Evolutionary conservation across 108 stramenopile genomes (phyloP).

Genomic region (Nitzschia sp.): DNA sequence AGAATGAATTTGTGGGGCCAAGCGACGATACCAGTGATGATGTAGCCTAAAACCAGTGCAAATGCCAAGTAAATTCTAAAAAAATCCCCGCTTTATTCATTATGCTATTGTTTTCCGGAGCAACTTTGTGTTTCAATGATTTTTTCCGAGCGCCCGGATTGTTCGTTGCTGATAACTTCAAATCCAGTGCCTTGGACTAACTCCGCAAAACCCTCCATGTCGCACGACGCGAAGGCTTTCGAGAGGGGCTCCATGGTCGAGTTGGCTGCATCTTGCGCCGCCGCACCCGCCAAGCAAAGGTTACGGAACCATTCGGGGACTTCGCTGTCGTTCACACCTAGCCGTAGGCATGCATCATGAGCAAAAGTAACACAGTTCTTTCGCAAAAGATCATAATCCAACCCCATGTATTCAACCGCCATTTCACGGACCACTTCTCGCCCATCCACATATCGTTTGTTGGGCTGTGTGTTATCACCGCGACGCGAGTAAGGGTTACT

Average conservation of each 20-base stretch:
- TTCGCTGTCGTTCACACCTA: slow-evolving; percentile 74
- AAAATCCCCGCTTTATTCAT: too few relatives aligned
- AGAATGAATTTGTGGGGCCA: slow-evolving; percentile 19
- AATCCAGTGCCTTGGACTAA: slow-evolving; percentile 9
- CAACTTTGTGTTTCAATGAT: slow-evolving; percentile 5
- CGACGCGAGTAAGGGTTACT: slow-evolving; percentile 16
- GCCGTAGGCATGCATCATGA: slow-evolving; percentile 66
- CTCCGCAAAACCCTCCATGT: slow-evolving; percentile 8
- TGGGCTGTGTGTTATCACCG: background rate
- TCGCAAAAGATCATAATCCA: slow-evolving; percentile 74
- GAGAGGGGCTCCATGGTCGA: slow-evolving; percentile 27
- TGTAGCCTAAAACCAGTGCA: too few relatives aligned
- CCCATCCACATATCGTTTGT: slow-evolving; percentile 46
- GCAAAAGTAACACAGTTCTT: slow-evolving; percentile 89
- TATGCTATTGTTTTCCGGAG: too few relatives aligned
- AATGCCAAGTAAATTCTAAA: too few relatives aligned
- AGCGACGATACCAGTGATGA: too few relatives aligned
- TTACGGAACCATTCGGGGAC: slow-evolving; percentile 85
- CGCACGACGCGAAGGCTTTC: slow-evolving; percentile 8
- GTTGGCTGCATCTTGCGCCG: slow-evolving; percentile 60
- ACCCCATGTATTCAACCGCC: slow-evolving; percentile 73
- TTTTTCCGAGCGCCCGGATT: background rate
- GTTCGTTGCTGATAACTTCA: slow-evolving; percentile 2
- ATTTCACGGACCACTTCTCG: slow-evolving; percentile 60
- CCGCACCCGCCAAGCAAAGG: slow-evolving; percentile 61